Evolutionary conservation across 257 asterid species (phyloP).

Genomic region (Solanum virginianum): DNA sequence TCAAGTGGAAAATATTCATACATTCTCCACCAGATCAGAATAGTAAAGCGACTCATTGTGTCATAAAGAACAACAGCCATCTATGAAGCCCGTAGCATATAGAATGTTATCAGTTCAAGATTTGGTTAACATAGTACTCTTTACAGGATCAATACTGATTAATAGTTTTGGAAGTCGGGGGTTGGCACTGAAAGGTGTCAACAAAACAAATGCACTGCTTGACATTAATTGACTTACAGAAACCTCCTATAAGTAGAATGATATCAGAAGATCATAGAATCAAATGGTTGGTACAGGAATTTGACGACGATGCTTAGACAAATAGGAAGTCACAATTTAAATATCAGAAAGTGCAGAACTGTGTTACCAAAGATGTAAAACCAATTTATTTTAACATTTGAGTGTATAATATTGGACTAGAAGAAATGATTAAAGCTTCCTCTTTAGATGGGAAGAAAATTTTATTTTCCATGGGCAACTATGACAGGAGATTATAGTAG

Average conservation of each 20-base stretch:
- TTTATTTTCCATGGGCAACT: not conserved
- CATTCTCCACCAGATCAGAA: not conserved
- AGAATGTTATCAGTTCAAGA: not conserved
- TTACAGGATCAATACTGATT: too few relatives aligned
- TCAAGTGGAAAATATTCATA: not conserved
- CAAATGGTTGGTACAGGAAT: not conserved
- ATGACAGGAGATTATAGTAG: not conserved
- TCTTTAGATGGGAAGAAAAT: not conserved
- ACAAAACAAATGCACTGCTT: not conserved
- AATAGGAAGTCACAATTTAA: not conserved
- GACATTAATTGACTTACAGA: not conserved
- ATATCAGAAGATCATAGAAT: not conserved
- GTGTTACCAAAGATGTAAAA: not conserved
- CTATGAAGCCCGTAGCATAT: not conserved
- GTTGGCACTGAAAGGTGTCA: not conserved
- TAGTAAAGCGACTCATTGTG: not conserved
- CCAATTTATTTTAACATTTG: not conserved
- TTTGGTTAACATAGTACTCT: not conserved
- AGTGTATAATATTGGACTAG: not conserved
- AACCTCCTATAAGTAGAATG: not conserved
- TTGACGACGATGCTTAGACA: not conserved
- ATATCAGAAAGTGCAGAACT: not conserved
- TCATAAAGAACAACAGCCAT: not conserved
- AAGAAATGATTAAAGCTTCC: not conserved
- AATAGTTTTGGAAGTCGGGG: not conserved